Evolutionary conservation across 345 rosid genomes (phyloP), one percentile per base, ranked within the genome.

Genomic region (Eucalyptus sp.): DNA sequence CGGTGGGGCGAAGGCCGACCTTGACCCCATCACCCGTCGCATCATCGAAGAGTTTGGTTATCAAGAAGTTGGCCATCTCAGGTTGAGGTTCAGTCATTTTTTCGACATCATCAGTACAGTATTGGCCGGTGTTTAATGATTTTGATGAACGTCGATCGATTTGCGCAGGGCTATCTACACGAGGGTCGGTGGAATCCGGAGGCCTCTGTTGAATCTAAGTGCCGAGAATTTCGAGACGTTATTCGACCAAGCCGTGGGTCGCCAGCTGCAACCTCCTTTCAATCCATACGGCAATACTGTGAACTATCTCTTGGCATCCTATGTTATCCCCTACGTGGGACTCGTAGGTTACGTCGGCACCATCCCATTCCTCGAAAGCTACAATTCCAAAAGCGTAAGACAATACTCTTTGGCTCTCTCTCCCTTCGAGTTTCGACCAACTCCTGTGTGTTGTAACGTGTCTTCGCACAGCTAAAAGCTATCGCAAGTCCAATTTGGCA

Each of bases 1-100:
- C 22, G 93, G 94, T 17, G 92, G 92, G 44, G 86, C 4, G 54
- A 93, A 88, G 91, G 98, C 97, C 50, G 90, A 92, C 49, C 97
- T 97, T 44, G 94, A 95, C 60, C 92, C 92, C 18, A 2, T 89
- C 29, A 87, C 91, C 51, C 86, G 48, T 15, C 91, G 88, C 24
- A 92, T 94, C 44, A 91, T 96, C 9, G 94, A 93, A 83, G 97
- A 97, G 60, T 96, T 97, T 79, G 96, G 92, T 86, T 95, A 93
- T 81, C 93, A 95, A 52, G 97, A 97, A 93, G 87, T 97, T 8
- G 98, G 98, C 15, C 97, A 97, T 88, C 88, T 95, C 54, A 94
- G 97, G 99, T 95, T 33, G 27, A 79, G 10, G 15, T 9, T n/a
- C 43, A 7, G 37, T 66, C 48, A 37, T 48, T 7, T 25, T 25